Percentiles rank a stretch among this genome's conserved stretches.
Conservation (phyloP, 2,329 filamentous ascomycete genomes). For the Berkeleyomyces basicola region DNA sequence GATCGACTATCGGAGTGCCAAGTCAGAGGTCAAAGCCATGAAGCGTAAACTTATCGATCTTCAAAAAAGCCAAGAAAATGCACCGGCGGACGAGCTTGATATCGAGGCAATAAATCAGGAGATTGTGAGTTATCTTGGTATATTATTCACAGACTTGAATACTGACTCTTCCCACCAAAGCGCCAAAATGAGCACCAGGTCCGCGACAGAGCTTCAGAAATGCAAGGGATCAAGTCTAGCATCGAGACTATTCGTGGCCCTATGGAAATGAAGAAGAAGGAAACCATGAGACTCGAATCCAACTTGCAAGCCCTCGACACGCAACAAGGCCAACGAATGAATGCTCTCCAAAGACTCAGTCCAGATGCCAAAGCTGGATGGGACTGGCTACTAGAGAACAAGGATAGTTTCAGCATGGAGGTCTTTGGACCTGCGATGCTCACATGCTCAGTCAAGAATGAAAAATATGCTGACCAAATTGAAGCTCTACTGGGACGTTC, state of each 20-base stretch:
- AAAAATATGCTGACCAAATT: constrained; percentile 41
- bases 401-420: constrained; percentile 50
- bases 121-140: constrained; percentile 37
- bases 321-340: constrained; percentile 55
- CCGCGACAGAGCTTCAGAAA: constrained; percentile 27
- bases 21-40: constrained; percentile 9
- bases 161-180: constrained; percentile 21
- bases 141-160: constrained; percentile 16
- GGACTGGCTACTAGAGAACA: constrained; percentile 66
- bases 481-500: constrained; percentile 34
- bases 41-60: constrained; percentile 25
- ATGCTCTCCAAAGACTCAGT: constrained; percentile 43
- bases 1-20: constrained; percentile 13
- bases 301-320: constrained; percentile 50
- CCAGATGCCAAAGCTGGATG: constrained; percentile 53
- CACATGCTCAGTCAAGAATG: constrained; percentile 62
- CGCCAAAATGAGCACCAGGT: constrained; percentile 29
- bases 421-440: constrained; percentile 71
- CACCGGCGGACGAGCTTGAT: constrained; percentile 51
- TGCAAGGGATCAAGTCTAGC: background rate
- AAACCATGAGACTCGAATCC: constrained; percentile 22
- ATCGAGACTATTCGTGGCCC: background rate
- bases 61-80: constrained; percentile 36
- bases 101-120: constrained; percentile 52
- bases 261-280: background rate